A percentile compares a stretch with the other conserved stretches of the same genome.
Evolutionary conservation across 441 rosid genomes (phyloP).

Genomic region (Arabidopsis lyrata): DNA sequence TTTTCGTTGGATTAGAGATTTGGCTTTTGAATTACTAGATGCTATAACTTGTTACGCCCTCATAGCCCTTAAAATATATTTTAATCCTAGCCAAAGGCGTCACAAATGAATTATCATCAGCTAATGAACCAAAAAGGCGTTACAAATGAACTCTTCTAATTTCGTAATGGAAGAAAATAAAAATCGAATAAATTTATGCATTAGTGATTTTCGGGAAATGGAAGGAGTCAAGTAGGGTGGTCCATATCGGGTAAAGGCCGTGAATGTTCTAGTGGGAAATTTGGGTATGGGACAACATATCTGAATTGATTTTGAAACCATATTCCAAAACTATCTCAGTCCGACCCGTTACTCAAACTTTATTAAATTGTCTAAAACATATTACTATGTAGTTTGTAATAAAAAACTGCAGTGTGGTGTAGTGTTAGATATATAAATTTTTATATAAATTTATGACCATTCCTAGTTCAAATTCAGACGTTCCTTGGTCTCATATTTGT

Average conservation of each 20-base stretch:
- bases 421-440: too few species aligned
- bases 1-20: neutral
- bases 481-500: neutral
- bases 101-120: constrained; percentile 15
- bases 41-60: neutral
- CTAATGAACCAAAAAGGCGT: too few species aligned
- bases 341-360: too few species aligned
- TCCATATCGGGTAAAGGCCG: neutral
- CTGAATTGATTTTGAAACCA: too few species aligned
- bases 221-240: neutral
- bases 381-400: too few species aligned
- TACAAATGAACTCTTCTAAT: neutral
- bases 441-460: too few species aligned
- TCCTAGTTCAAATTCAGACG: neutral
- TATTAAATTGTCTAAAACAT: too few species aligned
- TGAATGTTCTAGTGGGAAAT: neutral
- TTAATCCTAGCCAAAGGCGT: constrained; percentile 14
- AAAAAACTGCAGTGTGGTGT: too few species aligned
- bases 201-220: neutral
- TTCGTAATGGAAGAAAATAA: neutral
- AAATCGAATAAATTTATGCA: too few species aligned
- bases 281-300: neutral
- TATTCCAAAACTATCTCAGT: too few species aligned
- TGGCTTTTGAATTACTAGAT: neutral
- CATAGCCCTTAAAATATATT: neutral